Evolutionary conservation across 2,329 filamentous ascomycete species (phyloP).

Genomic region (Epichloe gansuensis): DNA sequence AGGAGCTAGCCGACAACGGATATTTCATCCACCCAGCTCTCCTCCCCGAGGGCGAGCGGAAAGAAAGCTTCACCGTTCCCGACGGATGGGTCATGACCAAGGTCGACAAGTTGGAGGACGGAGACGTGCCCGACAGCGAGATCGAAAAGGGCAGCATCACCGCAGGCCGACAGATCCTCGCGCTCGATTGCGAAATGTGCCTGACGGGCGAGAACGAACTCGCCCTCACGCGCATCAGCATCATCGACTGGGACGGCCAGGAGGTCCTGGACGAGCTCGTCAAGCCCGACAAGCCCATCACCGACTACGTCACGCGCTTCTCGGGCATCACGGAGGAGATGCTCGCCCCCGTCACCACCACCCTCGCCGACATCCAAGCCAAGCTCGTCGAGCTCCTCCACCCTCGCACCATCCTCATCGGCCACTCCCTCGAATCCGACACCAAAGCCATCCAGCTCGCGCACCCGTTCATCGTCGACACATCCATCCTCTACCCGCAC

Average conservation of each 20-base stretch:
- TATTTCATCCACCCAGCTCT: conserved; percentile 74
- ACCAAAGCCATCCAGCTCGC: conserved; percentile 73
- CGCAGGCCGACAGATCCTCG: conserved; percentile 63
- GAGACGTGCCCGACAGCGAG: conserved; percentile 51
- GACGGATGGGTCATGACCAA: conserved; percentile 75
- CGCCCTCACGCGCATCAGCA: conserved; percentile 77
- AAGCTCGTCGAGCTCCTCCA: conserved; percentile 61
- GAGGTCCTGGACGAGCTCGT: conserved; percentile 82
- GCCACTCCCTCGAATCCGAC: conserved; percentile 73
- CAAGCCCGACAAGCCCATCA: conserved; percentile 77
- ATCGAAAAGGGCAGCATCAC: conserved; percentile 74
- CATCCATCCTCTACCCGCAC: conserved; percentile 79
- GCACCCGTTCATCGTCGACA: conserved; percentile 91
- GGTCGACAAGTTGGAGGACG: conserved; percentile 54
- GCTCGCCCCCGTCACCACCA: conserved; percentile 73
- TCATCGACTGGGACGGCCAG: conserved; percentile 75
- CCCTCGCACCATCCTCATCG: conserved; percentile 60
- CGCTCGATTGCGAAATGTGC: conserved; percentile 96
- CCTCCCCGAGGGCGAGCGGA: conserved; percentile 45
- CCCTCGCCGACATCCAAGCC: conserved; percentile 67
- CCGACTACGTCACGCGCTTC: conserved; percentile 80
- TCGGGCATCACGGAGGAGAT: conserved; percentile 87
- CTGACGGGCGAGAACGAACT: conserved; percentile 68
- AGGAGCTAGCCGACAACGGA: conserved; percentile 71
- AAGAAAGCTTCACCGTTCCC: conserved; percentile 38